A percentile compares a stretch with the other conserved stretches of the same genome.
Conservation (phyloP, 805 yeast genomes). For the Sugiyamaella smithiae region DNA sequence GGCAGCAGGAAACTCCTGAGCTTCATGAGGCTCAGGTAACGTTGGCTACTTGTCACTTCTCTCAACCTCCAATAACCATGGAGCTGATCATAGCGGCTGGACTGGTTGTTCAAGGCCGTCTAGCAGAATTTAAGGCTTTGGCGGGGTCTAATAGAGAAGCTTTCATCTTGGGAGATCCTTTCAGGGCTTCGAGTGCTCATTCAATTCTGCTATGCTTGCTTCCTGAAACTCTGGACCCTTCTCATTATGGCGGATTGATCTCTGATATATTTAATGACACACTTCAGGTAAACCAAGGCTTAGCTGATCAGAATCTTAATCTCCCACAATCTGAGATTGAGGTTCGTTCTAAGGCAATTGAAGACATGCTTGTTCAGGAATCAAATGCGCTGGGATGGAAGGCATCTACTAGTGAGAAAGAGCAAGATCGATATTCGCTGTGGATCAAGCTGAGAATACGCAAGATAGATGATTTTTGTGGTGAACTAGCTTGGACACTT, state of each 20-base stretch:
- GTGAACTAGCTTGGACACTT: slow-evolving; percentile 16
- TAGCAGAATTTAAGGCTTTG: slow-evolving; percentile 9
- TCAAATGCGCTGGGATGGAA: slow-evolving; percentile 25
- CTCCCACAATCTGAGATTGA: slow-evolving; percentile 16
- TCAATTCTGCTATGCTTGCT: slow-evolving; percentile 28
- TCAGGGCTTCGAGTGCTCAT: slow-evolving; percentile 29
- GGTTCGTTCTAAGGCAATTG: slow-evolving; percentile 16
- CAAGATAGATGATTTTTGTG: slow-evolving; percentile 28
- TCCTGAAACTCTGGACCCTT: slow-evolving; percentile 32
- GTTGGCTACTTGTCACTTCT: slow-evolving; percentile 1
- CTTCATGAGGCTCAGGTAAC: background rate
- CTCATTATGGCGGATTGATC: slow-evolving; percentile 13
- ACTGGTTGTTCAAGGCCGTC: slow-evolving; percentile 17
- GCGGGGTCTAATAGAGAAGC: slow-evolving; percentile 13
- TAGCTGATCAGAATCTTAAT: background rate
- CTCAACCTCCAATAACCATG: slow-evolving; percentile 1
- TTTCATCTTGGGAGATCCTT: slow-evolving; percentile 17
- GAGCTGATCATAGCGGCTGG: slow-evolving; percentile 17
- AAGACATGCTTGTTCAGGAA: slow-evolving; percentile 18
- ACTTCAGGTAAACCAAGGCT: background rate
- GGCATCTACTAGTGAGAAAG: slow-evolving; percentile 7
- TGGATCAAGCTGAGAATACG: slow-evolving; percentile 32
- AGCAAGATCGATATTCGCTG: slow-evolving; percentile 13
- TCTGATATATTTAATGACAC: slow-evolving; percentile 14
- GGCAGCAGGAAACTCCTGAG: background rate